Evolutionary conservation across 176 grass and related monocot genomes (phyloP), one percentile per base, ranked within the genome.

Genomic region (Oryza australiensis): DNA sequence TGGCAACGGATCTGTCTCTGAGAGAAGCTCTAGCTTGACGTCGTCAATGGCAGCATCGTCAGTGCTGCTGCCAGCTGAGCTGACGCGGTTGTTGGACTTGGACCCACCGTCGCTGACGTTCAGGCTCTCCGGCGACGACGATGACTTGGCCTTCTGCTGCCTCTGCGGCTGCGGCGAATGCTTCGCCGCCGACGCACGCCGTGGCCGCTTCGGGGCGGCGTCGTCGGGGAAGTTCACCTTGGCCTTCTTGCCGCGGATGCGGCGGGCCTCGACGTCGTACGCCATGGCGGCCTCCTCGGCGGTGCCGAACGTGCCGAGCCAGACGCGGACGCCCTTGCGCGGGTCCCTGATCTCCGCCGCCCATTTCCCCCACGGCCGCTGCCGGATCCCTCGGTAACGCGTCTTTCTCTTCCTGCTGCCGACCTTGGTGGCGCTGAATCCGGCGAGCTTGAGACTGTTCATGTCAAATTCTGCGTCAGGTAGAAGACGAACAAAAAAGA

Each of bases 311-410:
- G 93, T 92, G 64, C 93, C 93, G 18, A 92, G 87, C 93, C 93
- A 92, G 40, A 92, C 90, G 15, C 93, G 82, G 34, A 92, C 76
- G 26, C 93, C 93, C 81, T 95, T 95, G 28, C 66, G n/a, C n/a
- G 93, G 85, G 64, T 95, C 93, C 80, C 90, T 82, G 59, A 95
- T 95, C 86, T 95, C 90, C 78, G 90, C 88, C n/a, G 93, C 90
- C 93, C 93, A 95, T 81, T 96, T 92, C 15, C 93, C 93, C 93
- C 86, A 90, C 32, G 88, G 93, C 22, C 85, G 90, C 43, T 72
- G 80, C 48, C 90, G 85, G 83, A 92, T 96, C 20, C 93, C 88
- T 27, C 88, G 76, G 14, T 90, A 90, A 14, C 68, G 87, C 12
- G 83, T 92, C 86, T 88, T 95, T 74, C 83, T 84, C 76, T 90